Conservation (phyloP, 1,139 yeast genomes). For the Yamadazyma triangularis region DNA sequence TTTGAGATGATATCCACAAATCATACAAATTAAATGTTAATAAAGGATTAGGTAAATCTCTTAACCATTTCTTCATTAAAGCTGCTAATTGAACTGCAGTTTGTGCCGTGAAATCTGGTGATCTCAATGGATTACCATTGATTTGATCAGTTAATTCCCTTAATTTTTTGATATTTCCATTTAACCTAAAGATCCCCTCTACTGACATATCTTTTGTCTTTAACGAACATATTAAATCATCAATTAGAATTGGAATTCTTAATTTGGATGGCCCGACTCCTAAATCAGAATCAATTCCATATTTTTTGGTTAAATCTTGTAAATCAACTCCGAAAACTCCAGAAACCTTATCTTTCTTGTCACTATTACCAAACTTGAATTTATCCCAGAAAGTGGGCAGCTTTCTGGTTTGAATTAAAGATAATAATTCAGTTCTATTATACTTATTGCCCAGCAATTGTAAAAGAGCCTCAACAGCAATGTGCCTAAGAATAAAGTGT, state of each 20-base stretch:
- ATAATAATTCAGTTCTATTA: conserved; percentile 48
- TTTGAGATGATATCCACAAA: conserved; percentile 77
- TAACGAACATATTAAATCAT: conserved; percentile 79
- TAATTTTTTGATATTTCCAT: conserved; percentile 87
- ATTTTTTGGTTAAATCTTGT: conserved; percentile 63
- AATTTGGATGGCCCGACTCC: conserved; percentile 84
- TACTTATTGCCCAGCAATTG: conserved; percentile 31
- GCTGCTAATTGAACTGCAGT: conserved; percentile 94
- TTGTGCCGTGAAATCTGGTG: conserved; percentile 72
- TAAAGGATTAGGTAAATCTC: conserved; percentile 91
- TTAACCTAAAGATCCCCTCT: conserved; percentile 93
- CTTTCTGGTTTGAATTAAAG: conserved; percentile 55
- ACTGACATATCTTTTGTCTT: conserved; percentile 93
- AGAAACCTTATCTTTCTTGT: conserved; percentile 22
- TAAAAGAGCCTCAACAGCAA: conserved; percentile 62
- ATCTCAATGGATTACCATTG: conserved; percentile 67
- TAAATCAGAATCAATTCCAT: conserved; percentile 81
- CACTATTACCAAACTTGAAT: conserved; percentile 29
- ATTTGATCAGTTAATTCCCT: conserved; percentile 72
- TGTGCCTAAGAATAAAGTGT: conserved; percentile 58
- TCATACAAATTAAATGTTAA: conserved; percentile 74
- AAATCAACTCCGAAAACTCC: conserved; percentile 79
- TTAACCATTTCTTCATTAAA: conserved; percentile 79
- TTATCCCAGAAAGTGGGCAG: conserved; percentile 73
- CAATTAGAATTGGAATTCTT: conserved; percentile 80